Evolutionary conservation across 495 filamentous ascomycete genomes (phyloP), one percentile per base, ranked within the genome.

Genomic region (Talaromyces liani): DNA sequence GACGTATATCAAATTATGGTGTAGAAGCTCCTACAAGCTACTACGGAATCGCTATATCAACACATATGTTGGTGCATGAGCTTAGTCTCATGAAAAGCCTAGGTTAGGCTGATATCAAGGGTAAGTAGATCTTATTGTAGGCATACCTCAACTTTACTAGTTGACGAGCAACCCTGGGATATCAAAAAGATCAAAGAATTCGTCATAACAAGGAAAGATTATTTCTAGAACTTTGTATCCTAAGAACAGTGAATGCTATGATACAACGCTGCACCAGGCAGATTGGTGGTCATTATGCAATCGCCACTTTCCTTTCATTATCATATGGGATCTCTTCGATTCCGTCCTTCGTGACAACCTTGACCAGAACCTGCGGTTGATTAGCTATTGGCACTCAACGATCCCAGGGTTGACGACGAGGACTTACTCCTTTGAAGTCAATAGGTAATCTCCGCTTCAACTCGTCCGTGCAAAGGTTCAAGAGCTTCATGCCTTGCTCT

Each of bases 381-480:
- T 63, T 33, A 69, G 70, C 69, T 60, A n/a, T n/a, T n/a, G n/a
- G n/a, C n/a, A n/a, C n/a, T n/a, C n/a, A n/a, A n/a, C n/a, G n/a
- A n/a, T n/a, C n/a, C n/a, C n/a, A n/a, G n/a, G n/a, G n/a, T n/a
- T n/a, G n/a, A n/a, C n/a, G 14, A 63, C 16, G 18, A 54, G 22
- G 2, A 41, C 81, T 64, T 80, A 88, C 81, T 16, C 94, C 94
- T 81, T 98, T 98, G 85, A 97, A 98, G 75, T 98, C 94, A 75
- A 98, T 90, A 65, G 94, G 94, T 82, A 98, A 84, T 77, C 92
- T 81, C 70, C 95, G 86, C 85, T 97, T 95, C 71, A 97, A 82
- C 82, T 98, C 94, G 72, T 98, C 92, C 67, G 91, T 91, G 77
- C 94, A 98, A 88, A 97, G 90, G 67, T 83, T 84, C 66, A 98